These are phyloP conservation scores for Copromyces sp. DNA, from an alignment of 495 filamentous ascomycete genomes.

Conservation along the genomic window DNA sequence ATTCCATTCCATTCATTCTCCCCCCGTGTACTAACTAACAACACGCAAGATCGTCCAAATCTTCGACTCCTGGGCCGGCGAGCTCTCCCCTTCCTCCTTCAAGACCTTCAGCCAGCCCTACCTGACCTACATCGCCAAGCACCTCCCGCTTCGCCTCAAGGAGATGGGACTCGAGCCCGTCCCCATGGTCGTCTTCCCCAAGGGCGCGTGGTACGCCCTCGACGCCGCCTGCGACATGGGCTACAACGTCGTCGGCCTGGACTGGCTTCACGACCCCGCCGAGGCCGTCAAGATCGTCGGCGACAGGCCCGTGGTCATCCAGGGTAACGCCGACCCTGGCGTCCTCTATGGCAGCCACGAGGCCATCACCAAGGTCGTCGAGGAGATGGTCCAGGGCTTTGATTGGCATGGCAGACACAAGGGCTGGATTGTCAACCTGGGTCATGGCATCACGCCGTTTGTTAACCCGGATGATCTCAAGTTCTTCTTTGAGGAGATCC, in stretches of 20 bases:
- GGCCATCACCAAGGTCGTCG: slow-evolving; percentile 68
- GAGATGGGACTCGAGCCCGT: slow-evolving; percentile 69
- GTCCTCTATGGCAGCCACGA: slow-evolving; percentile 75
- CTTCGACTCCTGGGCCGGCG: slow-evolving; percentile 98
- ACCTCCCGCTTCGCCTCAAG: slow-evolving; percentile 59
- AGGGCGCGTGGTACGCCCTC: slow-evolving; percentile 95
- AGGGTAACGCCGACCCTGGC: slow-evolving; percentile 94
- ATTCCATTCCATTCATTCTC: not conserved
- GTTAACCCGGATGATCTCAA: slow-evolving; percentile 86
- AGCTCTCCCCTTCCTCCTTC: slow-evolving; percentile 71
- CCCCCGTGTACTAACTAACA: not conserved
- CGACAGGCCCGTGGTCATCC: slow-evolving; percentile 61
- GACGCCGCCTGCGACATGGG: slow-evolving; percentile 78
- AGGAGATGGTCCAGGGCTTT: slow-evolving; percentile 81
- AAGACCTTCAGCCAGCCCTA: slow-evolving; percentile 77
- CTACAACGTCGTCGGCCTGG: slow-evolving; percentile 87
- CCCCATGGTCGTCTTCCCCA: slow-evolving; percentile 99
- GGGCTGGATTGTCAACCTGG: slow-evolving; percentile 76
- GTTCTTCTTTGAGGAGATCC: slow-evolving; percentile 90
- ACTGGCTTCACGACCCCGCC: slow-evolving; percentile 88
- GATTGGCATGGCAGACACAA: slow-evolving; percentile 38
- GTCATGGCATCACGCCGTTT: slow-evolving; percentile 89
- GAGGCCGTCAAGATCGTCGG: slow-evolving; percentile 70
- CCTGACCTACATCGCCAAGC: slow-evolving; percentile 66
- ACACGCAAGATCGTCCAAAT: slow-evolving; percentile 75